Percentiles rank a stretch among this genome's conserved stretches.
Conservation (phyloP, 108 stramenopile species). For the Pseudonitzschia multistriata region DNA sequence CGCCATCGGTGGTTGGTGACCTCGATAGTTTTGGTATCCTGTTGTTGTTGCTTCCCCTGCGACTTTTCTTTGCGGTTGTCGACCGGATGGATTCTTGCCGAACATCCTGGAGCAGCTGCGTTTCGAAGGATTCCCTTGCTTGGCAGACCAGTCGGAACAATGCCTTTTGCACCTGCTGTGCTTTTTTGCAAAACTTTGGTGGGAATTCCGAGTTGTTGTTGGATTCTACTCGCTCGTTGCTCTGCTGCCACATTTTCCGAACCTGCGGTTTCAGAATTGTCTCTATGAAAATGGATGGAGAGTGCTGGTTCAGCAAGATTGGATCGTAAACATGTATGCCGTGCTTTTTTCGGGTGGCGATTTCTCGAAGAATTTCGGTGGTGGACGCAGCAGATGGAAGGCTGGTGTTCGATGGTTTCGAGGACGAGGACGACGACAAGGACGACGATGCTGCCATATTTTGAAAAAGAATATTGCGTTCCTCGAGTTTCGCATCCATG, state of each 20-base stretch:
- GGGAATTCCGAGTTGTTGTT: constrained; percentile 6
- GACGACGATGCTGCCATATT: too few species aligned
- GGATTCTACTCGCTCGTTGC: background rate
- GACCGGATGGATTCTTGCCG: background rate
- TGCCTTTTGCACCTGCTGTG: constrained; percentile 19
- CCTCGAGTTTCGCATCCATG: constrained; percentile 44
- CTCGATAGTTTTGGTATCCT: constrained; percentile 44
- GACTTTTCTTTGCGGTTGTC: background rate
- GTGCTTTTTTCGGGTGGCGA: background rate
- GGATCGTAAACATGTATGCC: constrained; percentile 17
- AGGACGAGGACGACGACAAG: background rate
- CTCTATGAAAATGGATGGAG: constrained; percentile 11
- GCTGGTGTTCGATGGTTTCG: background rate
- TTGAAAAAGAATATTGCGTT: background rate
- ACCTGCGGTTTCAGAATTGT: constrained; percentile 21
- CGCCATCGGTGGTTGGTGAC: background rate
- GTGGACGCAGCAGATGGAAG: constrained; percentile 16
- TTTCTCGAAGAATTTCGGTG: constrained; percentile 11
- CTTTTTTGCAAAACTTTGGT: constrained; percentile 29
- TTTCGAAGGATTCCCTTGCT: constrained; percentile 18
- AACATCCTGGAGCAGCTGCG: constrained; percentile 22
- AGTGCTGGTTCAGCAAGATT: constrained; percentile 19
- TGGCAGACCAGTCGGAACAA: constrained; percentile 11
- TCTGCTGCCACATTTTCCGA: constrained; percentile 17
- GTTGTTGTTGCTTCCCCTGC: background rate